Conservation (phyloP, 2,329 filamentous ascomycete genomes). For the Pseudogymnoascus sp. region DNA sequence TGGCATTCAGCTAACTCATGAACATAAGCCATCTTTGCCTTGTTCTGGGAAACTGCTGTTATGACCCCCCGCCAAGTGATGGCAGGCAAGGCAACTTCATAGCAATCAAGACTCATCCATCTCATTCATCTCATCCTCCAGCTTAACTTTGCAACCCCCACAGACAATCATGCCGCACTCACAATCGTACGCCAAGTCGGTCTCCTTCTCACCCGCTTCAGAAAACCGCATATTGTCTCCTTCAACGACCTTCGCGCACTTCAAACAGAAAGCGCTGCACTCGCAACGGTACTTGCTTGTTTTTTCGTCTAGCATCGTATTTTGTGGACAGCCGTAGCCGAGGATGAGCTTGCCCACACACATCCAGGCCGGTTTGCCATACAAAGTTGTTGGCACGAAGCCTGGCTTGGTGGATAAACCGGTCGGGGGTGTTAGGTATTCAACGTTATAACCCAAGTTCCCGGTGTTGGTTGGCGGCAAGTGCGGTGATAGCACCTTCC, state of each 20-base stretch:
- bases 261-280: not conserved
- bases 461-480: not conserved
- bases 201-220: not conserved
- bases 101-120: not conserved
- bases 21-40: not conserved
- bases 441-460: not conserved
- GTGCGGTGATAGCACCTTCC: not conserved
- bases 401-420: not conserved
- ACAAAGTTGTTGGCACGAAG: not conserved
- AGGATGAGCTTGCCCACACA: not conserved
- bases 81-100: not conserved
- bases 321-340: not conserved
- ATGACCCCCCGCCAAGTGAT: not conserved
- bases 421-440: not conserved
- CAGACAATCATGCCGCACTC: constrained; percentile 13
- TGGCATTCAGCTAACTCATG: not conserved
- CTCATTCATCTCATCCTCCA: not conserved
- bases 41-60: not conserved
- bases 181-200: constrained; percentile 14
- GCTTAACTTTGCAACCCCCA: constrained; percentile 11
- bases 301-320: not conserved
- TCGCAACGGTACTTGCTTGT: not conserved
- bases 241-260: not conserved
- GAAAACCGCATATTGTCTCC: not conserved
- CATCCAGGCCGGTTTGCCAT: not conserved